These are phyloP conservation scores for Hordeum pubiflorum DNA, from an alignment of 202 grass and related monocot species.

Conservation along the genomic window DNA sequence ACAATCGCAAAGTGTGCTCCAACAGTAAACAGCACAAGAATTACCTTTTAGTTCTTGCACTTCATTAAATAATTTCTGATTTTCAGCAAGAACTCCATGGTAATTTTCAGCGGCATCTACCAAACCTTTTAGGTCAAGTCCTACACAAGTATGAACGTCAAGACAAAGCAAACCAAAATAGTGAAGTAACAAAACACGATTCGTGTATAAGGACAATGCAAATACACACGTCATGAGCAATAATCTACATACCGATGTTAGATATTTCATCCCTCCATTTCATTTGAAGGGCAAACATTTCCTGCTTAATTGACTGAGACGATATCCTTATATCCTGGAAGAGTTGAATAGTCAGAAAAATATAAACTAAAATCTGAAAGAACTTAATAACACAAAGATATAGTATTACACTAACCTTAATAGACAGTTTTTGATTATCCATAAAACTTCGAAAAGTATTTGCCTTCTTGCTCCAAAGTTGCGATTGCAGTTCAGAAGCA, in stretches of 20 bases:
- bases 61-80: slow-evolving; percentile 93
- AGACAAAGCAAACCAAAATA: neutral
- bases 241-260: slow-evolving; percentile 47
- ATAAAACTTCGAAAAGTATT: slow-evolving; percentile 66
- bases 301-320: slow-evolving; percentile 71
- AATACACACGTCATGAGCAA: slow-evolving; percentile 3
- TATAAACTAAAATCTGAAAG: slow-evolving; percentile 9
- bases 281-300: slow-evolving; percentile 59
- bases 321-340: slow-evolving; percentile 74
- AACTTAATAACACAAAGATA: neutral
- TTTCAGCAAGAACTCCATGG: slow-evolving; percentile 86
- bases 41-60: slow-evolving; percentile 98
- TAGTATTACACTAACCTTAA: slow-evolving; percentile 50
- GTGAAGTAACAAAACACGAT: neutral
- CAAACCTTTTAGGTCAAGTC: slow-evolving; percentile 65
- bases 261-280: slow-evolving; percentile 88
- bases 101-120: slow-evolving; percentile 93
- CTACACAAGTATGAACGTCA: slow-evolving; percentile 35
- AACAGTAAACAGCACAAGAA: neutral
- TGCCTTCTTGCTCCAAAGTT: slow-evolving; percentile 77
- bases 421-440: slow-evolving; percentile 53
- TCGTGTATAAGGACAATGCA: neutral
- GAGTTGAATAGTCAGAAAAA: slow-evolving; percentile 26
- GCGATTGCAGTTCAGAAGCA: slow-evolving; percentile 61
- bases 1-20: neutral